phyloP scores from a whole-genome alignment of 2,329 filamentous ascomycete species.

The Neopestalotiopsis rosae region DNA sequence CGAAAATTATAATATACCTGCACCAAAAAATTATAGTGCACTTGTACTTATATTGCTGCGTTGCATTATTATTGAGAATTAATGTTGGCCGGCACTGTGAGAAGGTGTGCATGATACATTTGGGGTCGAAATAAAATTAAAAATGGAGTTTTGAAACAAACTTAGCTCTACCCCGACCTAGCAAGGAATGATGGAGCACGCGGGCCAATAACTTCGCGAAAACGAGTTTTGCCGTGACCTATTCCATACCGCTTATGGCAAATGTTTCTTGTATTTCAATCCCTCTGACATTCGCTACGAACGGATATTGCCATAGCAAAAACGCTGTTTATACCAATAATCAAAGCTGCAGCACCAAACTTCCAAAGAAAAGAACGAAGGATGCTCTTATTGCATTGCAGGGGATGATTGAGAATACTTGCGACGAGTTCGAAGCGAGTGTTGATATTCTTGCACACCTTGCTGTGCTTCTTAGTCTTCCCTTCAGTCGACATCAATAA shows the following conservation, averaged over 20 bases:
- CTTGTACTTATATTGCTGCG: no score
- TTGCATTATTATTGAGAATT: no score
- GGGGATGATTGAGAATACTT: background rate
- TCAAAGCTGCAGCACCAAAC: background rate
- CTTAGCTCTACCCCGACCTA: no score
- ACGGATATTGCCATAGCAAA: background rate
- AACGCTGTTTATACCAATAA: background rate
- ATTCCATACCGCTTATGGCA: background rate
- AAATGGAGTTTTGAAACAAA: no score
- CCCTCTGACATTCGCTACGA: background rate
- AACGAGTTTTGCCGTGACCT: background rate
- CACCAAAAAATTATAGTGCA: no score
- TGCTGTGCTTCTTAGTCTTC: background rate
- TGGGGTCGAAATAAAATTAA: no score
- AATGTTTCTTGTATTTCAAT: background rate
- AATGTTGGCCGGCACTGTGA: no score
- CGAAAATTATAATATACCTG: no score
- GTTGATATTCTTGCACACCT: background rate
- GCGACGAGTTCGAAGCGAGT: background rate
- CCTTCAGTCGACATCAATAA: no score
- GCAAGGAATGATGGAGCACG: no score
- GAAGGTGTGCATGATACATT: no score
- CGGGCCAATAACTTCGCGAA: no score
- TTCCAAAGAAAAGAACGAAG: background rate
- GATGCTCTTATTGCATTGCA: background rate